Percentiles rank a stretch among this genome's conserved stretches.
phyloP scores from a whole-genome alignment of 2,329 filamentous ascomycete genomes.

The Pyricularia sp. region DNA sequence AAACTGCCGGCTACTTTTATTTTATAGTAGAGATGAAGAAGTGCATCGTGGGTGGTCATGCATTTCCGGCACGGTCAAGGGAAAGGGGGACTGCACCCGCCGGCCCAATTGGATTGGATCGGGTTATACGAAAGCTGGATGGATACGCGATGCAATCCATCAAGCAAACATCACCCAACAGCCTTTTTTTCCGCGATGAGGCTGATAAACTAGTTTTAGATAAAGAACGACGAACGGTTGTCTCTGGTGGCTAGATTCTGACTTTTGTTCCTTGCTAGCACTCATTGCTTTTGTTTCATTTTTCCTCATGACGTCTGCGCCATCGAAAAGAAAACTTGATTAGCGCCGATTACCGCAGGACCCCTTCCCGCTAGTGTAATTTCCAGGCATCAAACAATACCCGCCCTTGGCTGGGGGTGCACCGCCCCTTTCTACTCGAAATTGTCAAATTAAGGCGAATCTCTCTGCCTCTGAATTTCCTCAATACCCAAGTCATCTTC shows the following conservation, averaged over 20 bases:
- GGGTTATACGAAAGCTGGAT: background rate
- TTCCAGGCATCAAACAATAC: background rate
- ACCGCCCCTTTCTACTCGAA: background rate
- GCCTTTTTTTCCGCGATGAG: background rate
- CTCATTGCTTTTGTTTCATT: background rate
- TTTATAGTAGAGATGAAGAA: background rate
- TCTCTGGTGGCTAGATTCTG: background rate
- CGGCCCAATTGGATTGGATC: background rate
- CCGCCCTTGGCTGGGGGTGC: background rate
- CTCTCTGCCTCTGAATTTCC: background rate
- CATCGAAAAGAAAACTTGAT: background rate
- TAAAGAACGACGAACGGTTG: background rate
- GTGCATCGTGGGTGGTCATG: background rate
- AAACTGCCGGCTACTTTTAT: background rate
- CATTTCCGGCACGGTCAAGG: background rate
- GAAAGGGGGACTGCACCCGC: background rate
- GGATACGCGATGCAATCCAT: background rate
- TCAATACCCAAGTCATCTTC: background rate
- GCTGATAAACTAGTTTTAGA: background rate
- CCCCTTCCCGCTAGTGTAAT: background rate
- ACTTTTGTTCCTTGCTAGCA: background rate
- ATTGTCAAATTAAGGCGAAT: background rate
- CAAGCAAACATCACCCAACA: background rate
- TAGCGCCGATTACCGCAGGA: background rate
- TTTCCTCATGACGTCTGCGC: background rate